Conservation (phyloP, 768 basidiomycete species). For the Leccinum obscurum region DNA sequence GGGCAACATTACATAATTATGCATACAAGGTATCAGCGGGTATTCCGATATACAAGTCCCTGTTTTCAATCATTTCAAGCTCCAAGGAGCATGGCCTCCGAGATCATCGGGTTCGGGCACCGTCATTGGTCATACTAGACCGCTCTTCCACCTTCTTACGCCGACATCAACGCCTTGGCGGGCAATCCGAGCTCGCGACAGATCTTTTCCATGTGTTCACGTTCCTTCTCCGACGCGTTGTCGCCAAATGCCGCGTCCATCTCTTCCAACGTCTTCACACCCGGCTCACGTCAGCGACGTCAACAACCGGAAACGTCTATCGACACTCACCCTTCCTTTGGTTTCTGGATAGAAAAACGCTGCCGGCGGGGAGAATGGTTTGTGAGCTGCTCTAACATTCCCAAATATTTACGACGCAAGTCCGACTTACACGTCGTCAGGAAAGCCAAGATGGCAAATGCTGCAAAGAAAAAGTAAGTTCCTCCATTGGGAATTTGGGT, state of each 20-base stretch:
- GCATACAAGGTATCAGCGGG: neutral
- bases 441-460: constrained; percentile 28
- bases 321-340: constrained; percentile 31
- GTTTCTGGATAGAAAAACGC: constrained; percentile 33
- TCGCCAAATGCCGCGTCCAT: constrained; percentile 36
- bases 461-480: constrained; percentile 32
- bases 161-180: constrained; percentile 21
- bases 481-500: constrained; percentile 21
- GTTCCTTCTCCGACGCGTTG: constrained; percentile 26
- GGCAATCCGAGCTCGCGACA: constrained; percentile 32
- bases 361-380: neutral
- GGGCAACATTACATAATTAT: neutral
- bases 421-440: constrained; percentile 28
- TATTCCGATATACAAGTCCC: neutral
- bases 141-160: neutral
- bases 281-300: neutral
- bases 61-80: neutral
- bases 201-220: constrained; percentile 28
- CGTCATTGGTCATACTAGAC: neutral
- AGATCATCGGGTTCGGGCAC: neutral
- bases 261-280: constrained; percentile 32
- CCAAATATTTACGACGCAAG: neutral
- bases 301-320: neutral
- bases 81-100: neutral
- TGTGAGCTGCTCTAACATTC: constrained; percentile 1